phyloP scores from a whole-genome alignment of 2,329 filamentous ascomycete species.

The Alternaria angustiovoidea region DNA sequence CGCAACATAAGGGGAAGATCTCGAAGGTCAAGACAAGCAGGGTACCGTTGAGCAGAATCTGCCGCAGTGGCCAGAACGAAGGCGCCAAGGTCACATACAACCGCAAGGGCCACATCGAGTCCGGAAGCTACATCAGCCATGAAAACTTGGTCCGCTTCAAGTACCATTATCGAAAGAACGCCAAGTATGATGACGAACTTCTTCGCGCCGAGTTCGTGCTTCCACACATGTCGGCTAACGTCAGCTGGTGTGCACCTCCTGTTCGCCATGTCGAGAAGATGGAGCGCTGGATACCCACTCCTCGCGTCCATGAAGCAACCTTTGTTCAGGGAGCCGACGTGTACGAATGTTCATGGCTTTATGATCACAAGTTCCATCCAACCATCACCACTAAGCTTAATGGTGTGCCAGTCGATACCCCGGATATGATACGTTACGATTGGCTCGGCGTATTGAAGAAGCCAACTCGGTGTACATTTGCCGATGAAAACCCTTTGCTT shows the following conservation, averaged over 20 bases:
- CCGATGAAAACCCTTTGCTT: conserved; percentile 62
- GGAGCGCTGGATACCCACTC: conserved; percentile 64
- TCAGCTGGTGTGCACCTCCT: conserved; percentile 64
- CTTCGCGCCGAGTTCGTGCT: conserved; percentile 64
- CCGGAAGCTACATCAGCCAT: conserved; percentile 63
- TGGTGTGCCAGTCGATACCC: conserved; percentile 60
- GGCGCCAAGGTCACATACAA: conserved; percentile 62
- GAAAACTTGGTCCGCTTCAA: conserved; percentile 63
- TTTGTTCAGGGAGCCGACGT: conserved; percentile 63
- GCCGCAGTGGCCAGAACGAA: conserved; percentile 56
- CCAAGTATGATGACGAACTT: conserved; percentile 63
- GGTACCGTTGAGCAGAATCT: conserved; percentile 53
- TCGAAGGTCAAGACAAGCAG: conserved; percentile 49
- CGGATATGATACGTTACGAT: conserved; percentile 62
- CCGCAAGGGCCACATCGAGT: conserved; percentile 61
- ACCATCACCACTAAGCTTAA: conserved; percentile 56
- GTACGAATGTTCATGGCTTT: conserved; percentile 59
- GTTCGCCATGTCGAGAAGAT: conserved; percentile 60
- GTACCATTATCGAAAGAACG: conserved; percentile 63
- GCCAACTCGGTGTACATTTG: conserved; percentile 48
- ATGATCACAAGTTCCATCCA: conserved; percentile 53
- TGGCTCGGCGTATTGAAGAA: conserved; percentile 53
- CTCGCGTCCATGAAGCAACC: conserved; percentile 63
- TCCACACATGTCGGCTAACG: conserved; percentile 62
- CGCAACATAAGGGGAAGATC: conserved; percentile 47